Base-by-base conservation (phyloP, 495 filamentous ascomycete genomes). In the Trichoderma orchidacearum region DNA sequence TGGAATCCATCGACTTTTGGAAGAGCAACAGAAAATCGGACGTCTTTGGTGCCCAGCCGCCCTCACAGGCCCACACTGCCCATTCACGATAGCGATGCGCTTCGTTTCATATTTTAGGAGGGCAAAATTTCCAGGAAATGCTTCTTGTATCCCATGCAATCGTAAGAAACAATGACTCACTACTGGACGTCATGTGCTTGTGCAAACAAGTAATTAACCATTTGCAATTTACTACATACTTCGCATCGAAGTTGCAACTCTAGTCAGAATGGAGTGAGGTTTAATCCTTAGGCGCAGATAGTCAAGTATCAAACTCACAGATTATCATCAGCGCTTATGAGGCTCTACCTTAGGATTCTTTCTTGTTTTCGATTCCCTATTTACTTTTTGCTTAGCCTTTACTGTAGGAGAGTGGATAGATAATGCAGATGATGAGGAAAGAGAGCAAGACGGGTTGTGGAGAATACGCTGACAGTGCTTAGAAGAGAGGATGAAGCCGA, bases 1-100 rank as follows among this genome's bases (percentile, higher is more conserved):
- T 99, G 56, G 90, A 90, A 58, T 90, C 89, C 56, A 82, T 99
- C 67, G 94, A 99, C 71, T 99, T 99, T 74, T 98, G 93, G 93
- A 87, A 80, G 69, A 80, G 76, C 63, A 76, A 70, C 53, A 64
- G 71, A 45, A 73, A 71, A 59, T 72, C 71, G 18, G 70, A 73
- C 17, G 41, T 58, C n/a, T 23, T 32, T 32, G 50, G 21, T 30
- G 31, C 51, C 7, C 27, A 21, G 21, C 38, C 28, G 54, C 41
- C 41, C 8, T 56, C 30, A 62, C 48, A 41, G 66, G 59, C 58
- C 48, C n/a, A n/a, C n/a, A 9, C 41, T 23, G 21, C 41, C 7
- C 41, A 48, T 2, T 23, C 18, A 23, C 41, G 41, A 48, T 48
- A 48, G 21, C 27, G 41, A 23, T 48, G 12, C 21, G 1, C 18